phyloP scores from a whole-genome alignment of 768 basidiomycete species.

The Tricholoma sp. region DNA sequence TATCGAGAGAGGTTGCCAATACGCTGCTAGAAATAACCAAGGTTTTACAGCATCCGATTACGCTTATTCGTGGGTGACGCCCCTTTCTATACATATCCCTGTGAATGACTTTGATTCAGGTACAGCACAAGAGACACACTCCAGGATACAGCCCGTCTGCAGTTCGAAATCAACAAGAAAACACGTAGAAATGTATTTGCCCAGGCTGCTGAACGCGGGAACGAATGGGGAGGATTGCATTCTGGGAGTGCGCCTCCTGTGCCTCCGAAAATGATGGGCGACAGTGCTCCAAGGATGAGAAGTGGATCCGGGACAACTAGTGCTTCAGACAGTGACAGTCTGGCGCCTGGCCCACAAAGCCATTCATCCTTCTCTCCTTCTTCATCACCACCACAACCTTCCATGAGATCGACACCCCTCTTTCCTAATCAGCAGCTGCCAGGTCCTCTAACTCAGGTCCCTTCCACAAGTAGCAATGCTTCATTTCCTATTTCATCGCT shows the following conservation, averaged over 20 bases:
- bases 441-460: conserved; percentile 23
- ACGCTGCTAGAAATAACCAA: conserved; percentile 78
- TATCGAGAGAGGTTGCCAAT: conserved; percentile 86
- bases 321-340: conserved; percentile 62
- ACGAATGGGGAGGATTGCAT: conserved; percentile 48
- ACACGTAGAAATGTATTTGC: conserved; percentile 65
- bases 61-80: conserved; percentile 70
- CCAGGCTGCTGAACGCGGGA: conserved; percentile 65
- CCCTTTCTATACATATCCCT: background rate
- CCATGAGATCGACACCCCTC: conserved; percentile 40
- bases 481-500: conserved; percentile 25
- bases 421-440: conserved; percentile 26
- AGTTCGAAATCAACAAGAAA: conserved; percentile 78
- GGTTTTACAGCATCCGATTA: conserved; percentile 93
- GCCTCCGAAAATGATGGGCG: background rate
- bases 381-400: conserved; percentile 59
- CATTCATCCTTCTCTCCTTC: conserved; percentile 55
- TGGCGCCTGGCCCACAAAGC: conserved; percentile 36
- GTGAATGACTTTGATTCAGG: conserved; percentile 29
- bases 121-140: conserved; percentile 72
- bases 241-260: conserved; percentile 36
- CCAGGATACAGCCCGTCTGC: conserved; percentile 74
- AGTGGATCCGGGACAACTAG: conserved; percentile 77
- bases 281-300: conserved; percentile 48
- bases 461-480: conserved; percentile 25